Percentiles rank a stretch among this genome's conserved stretches.
These are phyloP conservation scores for Chytridiales sp. DNA, from an alignment of 371 early-diverging fungal genomes.

Conservation along the genomic window DNA sequence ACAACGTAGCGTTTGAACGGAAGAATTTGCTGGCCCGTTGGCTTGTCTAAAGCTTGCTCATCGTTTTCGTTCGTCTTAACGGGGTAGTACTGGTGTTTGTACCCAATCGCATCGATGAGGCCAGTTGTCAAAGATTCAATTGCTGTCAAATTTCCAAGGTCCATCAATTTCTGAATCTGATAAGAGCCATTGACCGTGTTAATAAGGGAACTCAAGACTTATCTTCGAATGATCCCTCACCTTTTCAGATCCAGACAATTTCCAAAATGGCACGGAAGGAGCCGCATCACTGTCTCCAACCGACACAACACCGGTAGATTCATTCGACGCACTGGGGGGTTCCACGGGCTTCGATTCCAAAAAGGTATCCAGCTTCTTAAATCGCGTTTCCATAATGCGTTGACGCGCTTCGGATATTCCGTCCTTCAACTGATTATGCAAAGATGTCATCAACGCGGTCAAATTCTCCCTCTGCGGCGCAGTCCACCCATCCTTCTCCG, in stretches of 20 bases:
- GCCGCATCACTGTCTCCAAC: too few species aligned
- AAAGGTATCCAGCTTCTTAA: neutral
- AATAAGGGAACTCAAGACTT: too few species aligned
- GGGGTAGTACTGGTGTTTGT: constrained; percentile 19
- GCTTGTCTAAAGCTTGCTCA: too few species aligned
- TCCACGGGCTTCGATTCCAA: neutral
- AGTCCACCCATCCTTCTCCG: constrained; percentile 46
- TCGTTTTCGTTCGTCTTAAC: neutral
- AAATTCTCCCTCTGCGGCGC: constrained; percentile 53
- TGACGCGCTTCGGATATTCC: constrained; percentile 47
- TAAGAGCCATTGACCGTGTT: too few species aligned
- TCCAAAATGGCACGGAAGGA: too few species aligned
- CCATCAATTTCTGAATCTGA: constrained; percentile 21
- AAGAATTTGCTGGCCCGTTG: too few species aligned
- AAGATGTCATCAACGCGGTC: constrained; percentile 39
- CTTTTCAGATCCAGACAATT: too few species aligned
- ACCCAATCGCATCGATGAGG: constrained; percentile 27
- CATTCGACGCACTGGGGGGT: too few species aligned
- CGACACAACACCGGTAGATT: too few species aligned
- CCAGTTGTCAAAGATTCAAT: constrained; percentile 26
- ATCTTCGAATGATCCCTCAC: too few species aligned
- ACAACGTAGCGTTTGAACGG: too few species aligned
- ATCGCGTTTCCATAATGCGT: neutral
- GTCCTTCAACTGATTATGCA: constrained; percentile 46
- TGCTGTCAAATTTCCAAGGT: constrained; percentile 30